These are phyloP conservation scores for Triangularia verruculosa DNA, from an alignment of 2,329 filamentous ascomycete genomes.

Conservation along the genomic window DNA sequence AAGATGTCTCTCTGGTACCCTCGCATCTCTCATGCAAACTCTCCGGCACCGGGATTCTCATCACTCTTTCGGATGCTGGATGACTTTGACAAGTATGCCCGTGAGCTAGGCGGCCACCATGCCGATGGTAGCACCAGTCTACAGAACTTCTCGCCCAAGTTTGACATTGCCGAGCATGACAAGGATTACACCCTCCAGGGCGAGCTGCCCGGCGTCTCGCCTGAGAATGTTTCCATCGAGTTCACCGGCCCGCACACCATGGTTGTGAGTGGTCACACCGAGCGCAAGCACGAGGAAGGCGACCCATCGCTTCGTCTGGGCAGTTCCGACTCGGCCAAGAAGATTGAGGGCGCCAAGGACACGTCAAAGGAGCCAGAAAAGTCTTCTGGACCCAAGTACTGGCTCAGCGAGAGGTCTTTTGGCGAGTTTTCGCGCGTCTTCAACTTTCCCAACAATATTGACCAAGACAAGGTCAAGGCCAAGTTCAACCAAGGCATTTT, in stretches of 20 bases:
- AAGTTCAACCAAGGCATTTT: constrained; percentile 65
- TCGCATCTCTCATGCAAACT: constrained; percentile 7
- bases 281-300: constrained; percentile 52
- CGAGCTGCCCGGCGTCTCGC: constrained; percentile 73
- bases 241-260: constrained; percentile 76
- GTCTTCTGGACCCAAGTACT: constrained; percentile 50
- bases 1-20: constrained; percentile 25
- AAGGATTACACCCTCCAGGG: constrained; percentile 73
- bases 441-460: constrained; percentile 62
- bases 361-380: constrained; percentile 37
- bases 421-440: constrained; percentile 69
- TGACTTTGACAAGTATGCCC: constrained; percentile 58
- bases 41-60: constrained; percentile 35
- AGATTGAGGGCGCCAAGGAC: constrained; percentile 36
- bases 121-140: neutral
- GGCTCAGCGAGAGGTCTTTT: constrained; percentile 64
- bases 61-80: constrained; percentile 64
- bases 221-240: constrained; percentile 73
- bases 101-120: constrained; percentile 32
- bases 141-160: constrained; percentile 67
- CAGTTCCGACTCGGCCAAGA: constrained; percentile 35
- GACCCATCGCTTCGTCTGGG: constrained; percentile 41
- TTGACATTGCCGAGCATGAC: constrained; percentile 71
- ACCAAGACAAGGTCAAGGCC: constrained; percentile 60
- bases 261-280: constrained; percentile 65